Percentiles rank a stretch among this genome's conserved stretches.
Evolutionary conservation across 2,329 filamentous ascomycete species (phyloP).

Genomic region (Fusarium pseudograminearum): DNA sequence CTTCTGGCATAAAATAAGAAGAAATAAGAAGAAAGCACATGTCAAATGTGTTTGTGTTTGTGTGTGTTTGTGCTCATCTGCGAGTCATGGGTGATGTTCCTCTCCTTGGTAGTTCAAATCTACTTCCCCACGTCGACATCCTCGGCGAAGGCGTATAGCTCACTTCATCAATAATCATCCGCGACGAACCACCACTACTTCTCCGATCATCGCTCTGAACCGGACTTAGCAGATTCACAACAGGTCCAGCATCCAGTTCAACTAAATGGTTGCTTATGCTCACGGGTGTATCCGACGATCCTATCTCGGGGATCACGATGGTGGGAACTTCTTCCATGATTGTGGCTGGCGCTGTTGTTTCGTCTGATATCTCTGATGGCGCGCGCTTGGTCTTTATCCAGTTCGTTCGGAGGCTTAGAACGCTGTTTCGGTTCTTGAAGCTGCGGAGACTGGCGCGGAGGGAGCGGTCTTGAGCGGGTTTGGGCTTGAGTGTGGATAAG

Average conservation of each 20-base stretch:
- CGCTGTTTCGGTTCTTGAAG: constrained; percentile 40
- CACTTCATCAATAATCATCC: constrained; percentile 1
- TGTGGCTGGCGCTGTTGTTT: background rate
- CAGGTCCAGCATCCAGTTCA: constrained; percentile 7
- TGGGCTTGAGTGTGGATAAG: constrained; percentile 25
- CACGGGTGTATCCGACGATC: constrained; percentile 9
- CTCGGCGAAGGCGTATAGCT: constrained; percentile 23
- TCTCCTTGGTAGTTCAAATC: constrained; percentile 20
- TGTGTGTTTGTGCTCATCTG: background rate
- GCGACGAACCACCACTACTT: constrained; percentile 34
- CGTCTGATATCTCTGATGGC: background rate
- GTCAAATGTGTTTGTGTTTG: background rate
- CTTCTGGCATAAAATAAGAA: background rate
- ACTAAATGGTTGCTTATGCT: background rate
- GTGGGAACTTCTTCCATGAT: background rate
- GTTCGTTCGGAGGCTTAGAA: constrained; percentile 44
- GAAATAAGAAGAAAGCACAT: background rate
- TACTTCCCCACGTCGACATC: constrained; percentile 10
- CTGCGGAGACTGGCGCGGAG: constrained; percentile 40
- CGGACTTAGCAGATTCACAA: background rate
- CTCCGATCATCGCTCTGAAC: background rate
- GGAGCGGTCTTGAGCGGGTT: constrained; percentile 1
- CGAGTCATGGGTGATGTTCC: constrained; percentile 4
- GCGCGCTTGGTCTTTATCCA: constrained; percentile 46
- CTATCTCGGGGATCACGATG: constrained; percentile 8